Percentiles rank a stretch among this genome's conserved stretches.
Conservation (phyloP, 2,329 filamentous ascomycete species). For the Pseudogymnoascus sp. region DNA sequence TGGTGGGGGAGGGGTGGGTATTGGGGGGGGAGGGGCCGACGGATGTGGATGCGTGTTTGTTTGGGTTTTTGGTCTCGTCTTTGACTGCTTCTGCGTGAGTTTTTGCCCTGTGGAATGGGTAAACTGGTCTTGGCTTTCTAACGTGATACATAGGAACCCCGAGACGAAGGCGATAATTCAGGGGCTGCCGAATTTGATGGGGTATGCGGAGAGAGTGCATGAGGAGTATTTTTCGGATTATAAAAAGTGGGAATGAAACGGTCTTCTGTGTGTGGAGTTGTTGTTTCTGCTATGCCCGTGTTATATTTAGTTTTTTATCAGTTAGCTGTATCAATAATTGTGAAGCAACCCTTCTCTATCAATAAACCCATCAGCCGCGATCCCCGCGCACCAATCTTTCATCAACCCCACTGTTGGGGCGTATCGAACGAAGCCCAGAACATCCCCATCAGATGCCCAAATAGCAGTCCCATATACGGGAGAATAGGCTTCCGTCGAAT, state of each 20-base stretch:
- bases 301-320: not conserved
- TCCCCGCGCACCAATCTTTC: conserved; percentile 7
- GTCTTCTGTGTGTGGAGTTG: not conserved
- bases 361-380: conserved; percentile 6
- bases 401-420: not conserved
- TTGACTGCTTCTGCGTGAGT: conserved; percentile 50
- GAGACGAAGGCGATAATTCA: conserved; percentile 40
- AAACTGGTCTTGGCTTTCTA: not conserved
- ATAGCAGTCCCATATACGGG: conserved; percentile 5
- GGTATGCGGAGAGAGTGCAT: conserved; percentile 54
- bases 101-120: not conserved
- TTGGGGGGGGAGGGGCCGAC: conserved; percentile 48
- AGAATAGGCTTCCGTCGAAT: not conserved
- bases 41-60: conserved; percentile 52
- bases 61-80: conserved; percentile 50
- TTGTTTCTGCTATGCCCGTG: not conserved
- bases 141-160: conserved; percentile 36
- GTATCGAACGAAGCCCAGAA: conserved; percentile 7
- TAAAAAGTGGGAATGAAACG: conserved; percentile 32
- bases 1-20: conserved; percentile 45
- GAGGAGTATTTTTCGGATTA: conserved; percentile 54
- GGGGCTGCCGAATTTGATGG: conserved; percentile 43
- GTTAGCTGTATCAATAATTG: not conserved
- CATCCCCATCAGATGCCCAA: not conserved
- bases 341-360: not conserved